Percentiles rank a stretch among this genome's conserved stretches.
These are phyloP conservation scores for Ceriops zippeliana DNA, from an alignment of 345 rosid genomes.

Conservation along the genomic window DNA sequence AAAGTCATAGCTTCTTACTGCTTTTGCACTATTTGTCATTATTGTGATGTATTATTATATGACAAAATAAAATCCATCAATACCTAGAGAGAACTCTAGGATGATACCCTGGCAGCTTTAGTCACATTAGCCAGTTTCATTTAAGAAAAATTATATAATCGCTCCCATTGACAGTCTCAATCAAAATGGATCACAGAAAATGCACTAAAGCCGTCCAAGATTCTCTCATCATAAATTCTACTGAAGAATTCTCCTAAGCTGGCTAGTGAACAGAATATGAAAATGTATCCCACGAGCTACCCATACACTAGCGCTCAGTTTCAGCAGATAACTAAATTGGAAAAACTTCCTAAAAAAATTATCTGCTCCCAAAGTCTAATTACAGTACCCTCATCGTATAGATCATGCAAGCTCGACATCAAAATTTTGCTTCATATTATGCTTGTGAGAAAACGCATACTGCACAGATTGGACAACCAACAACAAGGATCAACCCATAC, in stretches of 20 bases:
- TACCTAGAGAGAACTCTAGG: constrained; percentile 15
- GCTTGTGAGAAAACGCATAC: too few species aligned
- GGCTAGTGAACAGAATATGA: too few species aligned
- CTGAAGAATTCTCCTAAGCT: neutral
- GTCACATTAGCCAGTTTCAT: constrained; percentile 15
- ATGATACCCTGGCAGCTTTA: constrained; percentile 8
- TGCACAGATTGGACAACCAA: neutral
- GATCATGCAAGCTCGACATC: too few species aligned
- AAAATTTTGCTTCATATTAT: neutral
- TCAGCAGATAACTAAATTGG: neutral
- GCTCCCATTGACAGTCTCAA: neutral
- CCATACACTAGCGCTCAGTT: neutral
- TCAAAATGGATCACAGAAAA: constrained; percentile 1
- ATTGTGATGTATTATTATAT: constrained; percentile 27
- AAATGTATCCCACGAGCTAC: too few species aligned
- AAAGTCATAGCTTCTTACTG: constrained; percentile 32
- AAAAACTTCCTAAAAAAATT: neutral
- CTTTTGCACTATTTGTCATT: constrained; percentile 23
- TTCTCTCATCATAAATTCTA: constrained; percentile 1
- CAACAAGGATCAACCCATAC: too few species aligned
- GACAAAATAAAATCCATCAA: constrained; percentile 16
- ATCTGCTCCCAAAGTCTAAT: neutral
- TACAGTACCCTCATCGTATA: too few species aligned
- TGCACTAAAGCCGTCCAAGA: constrained; percentile 10
- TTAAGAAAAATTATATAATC: constrained; percentile 5